Percentiles rank a stretch among this genome's conserved stretches.
Conservation (phyloP, 225 moss, liverwort and hornwort genomes). For the Marchantia polymorpha region DNA sequence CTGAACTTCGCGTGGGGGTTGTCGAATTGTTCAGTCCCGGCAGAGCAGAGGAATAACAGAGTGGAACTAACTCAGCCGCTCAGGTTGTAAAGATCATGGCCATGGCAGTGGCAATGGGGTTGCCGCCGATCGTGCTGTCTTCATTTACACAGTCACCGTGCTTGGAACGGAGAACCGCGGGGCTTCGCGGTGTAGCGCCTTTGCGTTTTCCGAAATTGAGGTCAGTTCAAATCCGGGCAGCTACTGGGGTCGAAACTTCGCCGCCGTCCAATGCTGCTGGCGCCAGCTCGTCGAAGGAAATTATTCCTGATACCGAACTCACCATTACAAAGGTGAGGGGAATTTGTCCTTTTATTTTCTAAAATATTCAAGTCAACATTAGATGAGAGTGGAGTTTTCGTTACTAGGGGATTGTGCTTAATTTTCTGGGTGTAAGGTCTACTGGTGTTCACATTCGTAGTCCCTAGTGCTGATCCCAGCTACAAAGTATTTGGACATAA, state of each 20-base stretch:
- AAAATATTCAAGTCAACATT: background rate
- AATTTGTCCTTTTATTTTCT: background rate
- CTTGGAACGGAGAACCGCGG: background rate
- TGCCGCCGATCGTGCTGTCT: slow-evolving; percentile 7
- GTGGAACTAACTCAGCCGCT: no score
- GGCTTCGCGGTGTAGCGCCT: background rate
- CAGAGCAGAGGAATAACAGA: no score
- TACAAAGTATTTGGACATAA: background rate
- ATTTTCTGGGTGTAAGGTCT: background rate
- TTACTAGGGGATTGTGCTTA: background rate
- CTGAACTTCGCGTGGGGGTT: no score
- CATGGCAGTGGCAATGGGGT: slow-evolving; percentile 35
- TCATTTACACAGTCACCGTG: background rate
- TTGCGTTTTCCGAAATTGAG: background rate
- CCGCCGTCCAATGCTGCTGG: slow-evolving; percentile 25
- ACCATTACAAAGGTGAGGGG: slow-evolving; percentile 80
- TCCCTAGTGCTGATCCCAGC: background rate
- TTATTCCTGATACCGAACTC: slow-evolving; percentile 67
- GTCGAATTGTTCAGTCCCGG: no score
- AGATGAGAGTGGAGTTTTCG: background rate
- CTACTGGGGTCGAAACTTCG: slow-evolving; percentile 36
- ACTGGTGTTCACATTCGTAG: background rate
- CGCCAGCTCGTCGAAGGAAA: slow-evolving; percentile 44
- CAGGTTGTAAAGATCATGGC: slow-evolving; percentile 20
- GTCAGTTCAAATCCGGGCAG: slow-evolving; percentile 16